These are phyloP conservation scores for Lentinula detonsa DNA, from an alignment of 768 basidiomycete genomes.

Conservation along the genomic window DNA sequence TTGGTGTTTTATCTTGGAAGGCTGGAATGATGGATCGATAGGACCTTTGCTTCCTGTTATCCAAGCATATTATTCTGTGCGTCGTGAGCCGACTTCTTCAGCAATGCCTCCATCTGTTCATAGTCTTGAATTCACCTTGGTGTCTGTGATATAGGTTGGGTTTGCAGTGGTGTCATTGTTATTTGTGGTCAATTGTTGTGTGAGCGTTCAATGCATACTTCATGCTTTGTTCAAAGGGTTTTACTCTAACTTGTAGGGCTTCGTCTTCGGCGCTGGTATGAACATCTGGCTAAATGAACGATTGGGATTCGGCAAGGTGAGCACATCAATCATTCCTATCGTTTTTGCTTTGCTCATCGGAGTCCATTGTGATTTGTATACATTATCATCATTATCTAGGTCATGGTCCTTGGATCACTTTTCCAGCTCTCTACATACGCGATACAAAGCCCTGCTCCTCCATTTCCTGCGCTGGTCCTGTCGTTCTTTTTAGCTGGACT, in stretches of 20 bases:
- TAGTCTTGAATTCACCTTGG: not conserved
- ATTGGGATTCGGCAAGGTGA: conserved; percentile 39
- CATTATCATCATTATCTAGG: not conserved
- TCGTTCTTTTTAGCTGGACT: conserved; percentile 24
- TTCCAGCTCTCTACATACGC: not conserved
- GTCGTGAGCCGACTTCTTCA: not conserved
- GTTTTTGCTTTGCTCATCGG: too few species aligned
- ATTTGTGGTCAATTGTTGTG: not conserved
- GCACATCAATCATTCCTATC: too few species aligned
- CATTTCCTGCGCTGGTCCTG: conserved; percentile 48
- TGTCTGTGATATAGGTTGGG: not conserved
- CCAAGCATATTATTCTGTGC: not conserved
- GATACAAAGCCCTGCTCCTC: conserved; percentile 36
- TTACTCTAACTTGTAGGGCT: conserved; percentile 26
- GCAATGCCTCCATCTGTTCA: not conserved
- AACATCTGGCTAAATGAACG: conserved; percentile 41
- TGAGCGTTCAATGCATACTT: not conserved
- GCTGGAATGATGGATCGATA: conserved; percentile 74
- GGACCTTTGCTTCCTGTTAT: conserved; percentile 66
- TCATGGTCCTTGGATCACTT: conserved; percentile 11
- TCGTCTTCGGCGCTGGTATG: conserved; percentile 35
- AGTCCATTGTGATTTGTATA: too few species aligned
- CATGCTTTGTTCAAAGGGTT: too few species aligned
- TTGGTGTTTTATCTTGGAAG: conserved; percentile 51
- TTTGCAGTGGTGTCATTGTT: conserved; percentile 1